Evolutionary conservation across 331 rosid species (phyloP), one percentile per base, ranked within the genome.

Genomic region (Malus hybrid): DNA sequence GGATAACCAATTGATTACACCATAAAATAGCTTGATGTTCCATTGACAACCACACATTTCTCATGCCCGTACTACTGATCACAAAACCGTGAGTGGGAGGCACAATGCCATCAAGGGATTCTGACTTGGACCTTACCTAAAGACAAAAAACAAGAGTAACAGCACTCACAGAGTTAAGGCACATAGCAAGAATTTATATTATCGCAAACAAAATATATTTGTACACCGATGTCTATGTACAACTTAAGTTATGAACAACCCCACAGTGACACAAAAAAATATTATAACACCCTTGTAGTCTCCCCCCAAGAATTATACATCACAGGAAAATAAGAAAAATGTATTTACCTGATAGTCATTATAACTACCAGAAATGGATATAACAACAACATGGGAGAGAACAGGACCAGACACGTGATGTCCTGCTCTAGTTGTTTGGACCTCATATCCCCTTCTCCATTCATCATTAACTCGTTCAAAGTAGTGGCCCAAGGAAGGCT

Each of bases 21-120:
- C 99, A 94, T 79, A 94, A 81, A 70, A 94, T 92, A 63, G 90
- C 99, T 84, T 90, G 97, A 87, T 94, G 99, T 77, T 94, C 99
- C 99, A 92, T 94, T 70, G 99, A 94, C 79, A 94, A 79, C 99
- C 99, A 94, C 79, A 94, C 99, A 86, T 92, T 89, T 83, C 77
- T 92, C 95, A 94, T 88, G 87, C 92, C 85, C 44, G 96, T 90
- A 82, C 92, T 94, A 79, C 97, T 92, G 86, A 94, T 87, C 97
- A 90, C 82, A 86, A 94, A 93, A 83, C 99, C 97, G 82, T 92
- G 97, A n/a, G 99, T 90, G 65, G 96, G 92, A 72, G 99, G 97
- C 80, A 94, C 96, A 81, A 94, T 90, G 83, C 89, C 88, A 84
- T 90, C 92, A 76, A 94, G 96, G 63, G 97, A 87, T 73, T 93